A percentile compares a stretch with the other conserved stretches of the same genome.
These are phyloP conservation scores for Dothideomycetes sp. DNA, from an alignment of 2,329 filamentous ascomycete species.

Conservation along the genomic window DNA sequence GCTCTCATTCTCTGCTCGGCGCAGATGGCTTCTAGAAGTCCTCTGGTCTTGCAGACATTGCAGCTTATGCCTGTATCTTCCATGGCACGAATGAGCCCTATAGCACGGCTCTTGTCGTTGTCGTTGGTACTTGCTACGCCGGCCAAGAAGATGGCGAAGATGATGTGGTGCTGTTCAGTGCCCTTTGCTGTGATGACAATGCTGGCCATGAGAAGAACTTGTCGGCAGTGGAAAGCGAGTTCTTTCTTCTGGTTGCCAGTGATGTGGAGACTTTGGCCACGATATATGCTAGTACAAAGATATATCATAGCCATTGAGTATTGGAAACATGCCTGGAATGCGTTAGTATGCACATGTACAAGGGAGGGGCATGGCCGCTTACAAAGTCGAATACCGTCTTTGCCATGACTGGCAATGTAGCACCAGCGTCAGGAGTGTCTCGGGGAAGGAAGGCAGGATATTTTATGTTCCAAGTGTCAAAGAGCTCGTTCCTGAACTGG, in stretches of 20 bases:
- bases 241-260: not conserved
- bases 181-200: not conserved
- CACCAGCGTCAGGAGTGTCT: slow-evolving; percentile 20
- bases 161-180: slow-evolving; percentile 33
- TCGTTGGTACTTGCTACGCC: slow-evolving; percentile 36
- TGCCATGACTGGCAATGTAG: slow-evolving; percentile 23
- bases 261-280: slow-evolving; percentile 35
- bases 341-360: not conserved
- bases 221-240: slow-evolving; percentile 24
- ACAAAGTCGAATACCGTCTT: slow-evolving; percentile 35
- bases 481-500: slow-evolving; percentile 21
- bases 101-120: slow-evolving; percentile 37
- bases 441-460: slow-evolving; percentile 20
- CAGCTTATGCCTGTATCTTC: slow-evolving; percentile 41
- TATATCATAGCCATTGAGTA: slow-evolving; percentile 35
- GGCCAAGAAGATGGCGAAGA: slow-evolving; percentile 47
- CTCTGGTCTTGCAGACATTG: slow-evolving; percentile 37
- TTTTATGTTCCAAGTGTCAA: slow-evolving; percentile 19
- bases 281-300: slow-evolving; percentile 46
- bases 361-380: no score
- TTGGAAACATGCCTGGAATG: slow-evolving; percentile 5
- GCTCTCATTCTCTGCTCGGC: slow-evolving; percentile 38
- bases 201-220: slow-evolving; percentile 38
- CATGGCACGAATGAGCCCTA: slow-evolving; percentile 40
- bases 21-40: slow-evolving; percentile 40